phyloP scores from a whole-genome alignment of 31 red algal genomes.

The Endocladia muricata region DNA sequence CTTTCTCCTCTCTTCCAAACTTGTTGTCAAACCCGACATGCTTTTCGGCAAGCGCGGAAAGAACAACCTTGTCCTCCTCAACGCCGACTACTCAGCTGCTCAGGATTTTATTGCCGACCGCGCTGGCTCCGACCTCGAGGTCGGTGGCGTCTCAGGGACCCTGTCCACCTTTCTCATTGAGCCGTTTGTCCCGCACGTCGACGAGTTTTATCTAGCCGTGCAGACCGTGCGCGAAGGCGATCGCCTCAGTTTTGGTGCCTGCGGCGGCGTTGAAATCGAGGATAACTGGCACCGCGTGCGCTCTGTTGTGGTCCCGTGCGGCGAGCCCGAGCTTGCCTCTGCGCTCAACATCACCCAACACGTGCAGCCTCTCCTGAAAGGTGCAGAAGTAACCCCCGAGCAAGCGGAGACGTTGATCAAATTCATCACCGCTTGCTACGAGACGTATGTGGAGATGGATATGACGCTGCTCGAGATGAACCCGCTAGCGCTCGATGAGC shows the following conservation, averaged over 20 bases:
- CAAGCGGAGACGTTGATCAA: slow-evolving; percentile 12
- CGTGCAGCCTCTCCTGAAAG: slow-evolving; percentile 44
- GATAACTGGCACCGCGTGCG: slow-evolving; percentile 89
- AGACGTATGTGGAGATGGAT: slow-evolving; percentile 88
- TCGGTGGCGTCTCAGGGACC: slow-evolving; percentile 67
- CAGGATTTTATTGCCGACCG: slow-evolving; percentile 50
- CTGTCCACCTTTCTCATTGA: slow-evolving; percentile 91
- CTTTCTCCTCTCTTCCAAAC: slow-evolving; percentile 70
- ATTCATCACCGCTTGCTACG: slow-evolving; percentile 76
- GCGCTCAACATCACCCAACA: slow-evolving; percentile 11
- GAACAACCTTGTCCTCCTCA: slow-evolving; percentile 91
- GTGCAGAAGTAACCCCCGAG: slow-evolving; percentile 17
- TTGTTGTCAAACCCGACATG: slow-evolving; percentile 99
- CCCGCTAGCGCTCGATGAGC: slow-evolving; percentile 66
- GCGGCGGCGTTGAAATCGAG: slow-evolving; percentile 98
- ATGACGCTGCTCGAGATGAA: slow-evolving; percentile 99
- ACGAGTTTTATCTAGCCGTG: slow-evolving; percentile 92
- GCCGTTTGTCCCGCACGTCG: slow-evolving; percentile 79
- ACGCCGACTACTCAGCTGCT: slow-evolving; percentile 69
- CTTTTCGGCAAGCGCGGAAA: slow-evolving; percentile 98
- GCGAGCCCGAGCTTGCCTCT: slow-evolving; percentile 19
- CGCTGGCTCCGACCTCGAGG: slow-evolving; percentile 61
- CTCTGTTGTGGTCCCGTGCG: slow-evolving; percentile 55
- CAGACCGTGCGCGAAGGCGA: slow-evolving; percentile 83
- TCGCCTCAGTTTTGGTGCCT: slow-evolving; percentile 80